Conservation (phyloP, 1,284 basidiomycete genomes). For the Ceratobasidium sp. region DNA sequence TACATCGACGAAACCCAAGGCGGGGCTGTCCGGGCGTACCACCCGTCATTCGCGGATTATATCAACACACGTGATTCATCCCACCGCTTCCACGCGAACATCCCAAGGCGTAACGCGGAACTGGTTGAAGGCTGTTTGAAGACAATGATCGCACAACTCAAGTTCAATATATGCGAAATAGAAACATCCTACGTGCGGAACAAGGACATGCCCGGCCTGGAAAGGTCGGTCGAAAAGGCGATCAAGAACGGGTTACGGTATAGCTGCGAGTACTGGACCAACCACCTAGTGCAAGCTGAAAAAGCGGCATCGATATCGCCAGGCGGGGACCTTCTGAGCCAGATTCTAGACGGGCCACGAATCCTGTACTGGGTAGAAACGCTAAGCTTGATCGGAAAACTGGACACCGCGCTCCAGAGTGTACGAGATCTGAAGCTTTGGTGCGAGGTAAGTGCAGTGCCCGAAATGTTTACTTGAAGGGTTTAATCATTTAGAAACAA, state of each 20-base stretch:
- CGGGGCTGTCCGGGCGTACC: slow-evolving; percentile 25
- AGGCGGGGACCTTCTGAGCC: background rate
- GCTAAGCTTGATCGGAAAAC: slow-evolving; percentile 11
- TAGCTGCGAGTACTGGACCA: slow-evolving; percentile 19
- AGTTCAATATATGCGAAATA: slow-evolving; percentile 18
- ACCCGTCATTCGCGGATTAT: slow-evolving; percentile 33
- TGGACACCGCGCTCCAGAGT: background rate
- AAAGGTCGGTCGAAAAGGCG: background rate
- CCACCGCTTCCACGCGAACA: background rate
- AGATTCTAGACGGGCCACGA: background rate
- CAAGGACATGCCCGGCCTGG: slow-evolving; percentile 17
- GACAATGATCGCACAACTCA: slow-evolving; percentile 7
- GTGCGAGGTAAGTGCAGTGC: slow-evolving; percentile 7
- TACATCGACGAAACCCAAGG: background rate
- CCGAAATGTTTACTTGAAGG: no score
- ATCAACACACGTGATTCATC: slow-evolving; percentile 8
- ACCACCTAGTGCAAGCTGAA: slow-evolving; percentile 13
- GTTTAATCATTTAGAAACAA: no score
- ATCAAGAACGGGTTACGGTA: slow-evolving; percentile 15
- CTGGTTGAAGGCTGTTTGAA: slow-evolving; percentile 10
- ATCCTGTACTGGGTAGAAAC: slow-evolving; percentile 38
- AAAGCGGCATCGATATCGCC: background rate
- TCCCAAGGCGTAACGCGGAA: background rate
- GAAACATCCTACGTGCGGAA: slow-evolving; percentile 8
- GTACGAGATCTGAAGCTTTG: background rate